Percentiles rank a stretch among this genome's conserved stretches.
Conservation (phyloP, 2,329 filamentous ascomycete genomes). For the Cytospora leucostoma region DNA sequence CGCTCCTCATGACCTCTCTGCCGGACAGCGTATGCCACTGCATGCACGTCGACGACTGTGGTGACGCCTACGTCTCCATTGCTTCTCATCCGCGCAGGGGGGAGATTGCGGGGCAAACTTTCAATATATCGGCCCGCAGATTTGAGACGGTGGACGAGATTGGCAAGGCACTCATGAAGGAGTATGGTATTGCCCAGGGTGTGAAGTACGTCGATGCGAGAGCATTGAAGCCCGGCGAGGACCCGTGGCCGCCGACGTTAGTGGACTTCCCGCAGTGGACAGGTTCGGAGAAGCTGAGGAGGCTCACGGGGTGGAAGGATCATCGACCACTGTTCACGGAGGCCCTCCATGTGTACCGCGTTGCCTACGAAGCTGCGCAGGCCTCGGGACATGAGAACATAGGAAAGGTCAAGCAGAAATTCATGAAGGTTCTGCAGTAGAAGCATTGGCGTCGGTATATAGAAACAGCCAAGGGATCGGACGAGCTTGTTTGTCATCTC, state of each 20-base stretch:
- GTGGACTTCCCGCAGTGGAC: conserved; percentile 47
- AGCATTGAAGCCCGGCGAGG: conserved; percentile 23
- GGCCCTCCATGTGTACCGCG: conserved; percentile 39
- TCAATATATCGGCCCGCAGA: conserved; percentile 47
- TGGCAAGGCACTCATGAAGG: conserved; percentile 39
- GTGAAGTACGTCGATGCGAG: conserved; percentile 33
- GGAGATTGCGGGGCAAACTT: conserved; percentile 42
- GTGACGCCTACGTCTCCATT: conserved; percentile 48
- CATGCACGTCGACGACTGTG: conserved; percentile 53
- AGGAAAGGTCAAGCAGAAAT: conserved; percentile 4
- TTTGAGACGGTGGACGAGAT: conserved; percentile 49
- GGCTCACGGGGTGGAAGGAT: conserved; percentile 45
- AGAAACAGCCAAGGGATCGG: no score
- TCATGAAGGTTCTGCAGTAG: not conserved
- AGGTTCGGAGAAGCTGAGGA: conserved; percentile 43
- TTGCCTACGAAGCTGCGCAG: conserved; percentile 42
- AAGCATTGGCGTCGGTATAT: not conserved
- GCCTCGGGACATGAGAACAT: conserved; percentile 15
- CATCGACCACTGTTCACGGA: conserved; percentile 41
- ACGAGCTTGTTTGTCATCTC: no score
- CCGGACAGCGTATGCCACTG: conserved; percentile 46
- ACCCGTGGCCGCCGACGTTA: conserved; percentile 31
- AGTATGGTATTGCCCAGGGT: conserved; percentile 42
- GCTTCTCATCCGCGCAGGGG: conserved; percentile 39
- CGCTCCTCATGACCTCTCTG: conserved; percentile 39